Evolutionary conservation across 2,329 filamentous ascomycete species (phyloP), one percentile per base, ranked within the genome.

Genomic region (Cladosporium colombiae): DNA sequence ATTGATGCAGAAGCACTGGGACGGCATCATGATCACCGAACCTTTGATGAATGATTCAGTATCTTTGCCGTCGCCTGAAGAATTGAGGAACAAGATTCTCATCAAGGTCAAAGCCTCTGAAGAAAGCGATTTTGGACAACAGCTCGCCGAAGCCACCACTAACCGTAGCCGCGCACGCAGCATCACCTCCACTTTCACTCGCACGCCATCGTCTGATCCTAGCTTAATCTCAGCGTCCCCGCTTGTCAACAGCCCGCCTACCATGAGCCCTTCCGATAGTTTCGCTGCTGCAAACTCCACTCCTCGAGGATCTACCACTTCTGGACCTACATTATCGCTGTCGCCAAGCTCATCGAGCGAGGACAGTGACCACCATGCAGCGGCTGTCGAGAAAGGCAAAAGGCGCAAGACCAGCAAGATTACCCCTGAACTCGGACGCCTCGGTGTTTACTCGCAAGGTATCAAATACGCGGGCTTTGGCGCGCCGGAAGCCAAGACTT

Each of bases 81-180:
- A 97, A 71, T 83, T 99, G 56, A 91, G 90, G 80, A 84, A 90
- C 72, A 89, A 89, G 50, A 92, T 98, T 65, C 82, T 99, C 65
- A 89, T 98, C 83, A 99, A 99, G 78, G 95, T 97, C 68, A 99
- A 98, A 79, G 90, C 91, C 70, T 90, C 91, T 8, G 84, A 87
- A 70, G 73, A 75, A 33, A 65, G 31, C 46, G 81, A 83, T 52
- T 82, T 85, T 58, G 81, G 71, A 49, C 73, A 74, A 37, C 66
- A 77, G 31, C 68, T 77, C 5, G 71, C 69, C 25, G 79, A 82
- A 49, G 64, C 70, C 21, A 65, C 73, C 2, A 21, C 52, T 29
- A 75, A 74, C 25, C 78, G 77, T 35, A 74, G 72, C 59, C 78
- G 80, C 40, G 76, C 86, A 68, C 84, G 86, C 66, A 97, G 93